Evolutionary conservation across 2,329 filamentous ascomycete species (phyloP).

Genomic region (Fusarium sulawesiense): DNA sequence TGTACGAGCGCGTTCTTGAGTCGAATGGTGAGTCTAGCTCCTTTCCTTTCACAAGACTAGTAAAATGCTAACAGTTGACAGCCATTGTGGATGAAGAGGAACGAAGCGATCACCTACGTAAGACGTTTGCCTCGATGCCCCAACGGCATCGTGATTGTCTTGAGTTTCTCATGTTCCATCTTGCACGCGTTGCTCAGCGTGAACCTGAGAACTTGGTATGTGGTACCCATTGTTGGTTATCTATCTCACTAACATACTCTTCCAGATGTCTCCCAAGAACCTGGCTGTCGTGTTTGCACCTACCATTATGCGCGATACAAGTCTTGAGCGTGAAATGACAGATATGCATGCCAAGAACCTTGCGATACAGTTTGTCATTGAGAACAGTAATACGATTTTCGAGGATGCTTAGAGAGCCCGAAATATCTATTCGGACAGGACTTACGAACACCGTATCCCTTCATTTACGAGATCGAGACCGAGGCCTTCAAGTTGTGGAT

Average conservation of each 20-base stretch:
- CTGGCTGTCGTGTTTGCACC: conserved; percentile 97
- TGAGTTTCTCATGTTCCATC: conserved; percentile 93
- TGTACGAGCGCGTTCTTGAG: conserved; percentile 90
- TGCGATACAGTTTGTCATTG: conserved; percentile 91
- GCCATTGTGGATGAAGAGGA: conserved; percentile 74
- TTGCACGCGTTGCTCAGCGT: conserved; percentile 84
- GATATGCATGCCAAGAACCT: conserved; percentile 95
- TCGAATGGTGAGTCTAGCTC: conserved; percentile 70
- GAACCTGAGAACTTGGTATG: conserved; percentile 86
- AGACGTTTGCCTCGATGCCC: conserved; percentile 82
- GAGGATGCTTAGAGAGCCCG: conserved; percentile 53
- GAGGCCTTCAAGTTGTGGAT: conserved; percentile 22
- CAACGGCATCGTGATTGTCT: conserved; percentile 87
- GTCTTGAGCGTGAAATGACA: conserved; percentile 92
- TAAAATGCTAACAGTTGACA: conserved; percentile 50
- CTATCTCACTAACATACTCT: conserved; percentile 23
- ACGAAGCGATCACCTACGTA: conserved; percentile 76
- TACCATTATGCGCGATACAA: conserved; percentile 93
- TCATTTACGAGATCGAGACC: conserved; percentile 9
- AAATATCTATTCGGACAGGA: conserved; percentile 18
- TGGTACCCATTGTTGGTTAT: conserved; percentile 20
- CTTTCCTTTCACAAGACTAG: not conserved
- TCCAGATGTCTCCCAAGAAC: conserved; percentile 93
- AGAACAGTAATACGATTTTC: conserved; percentile 88
- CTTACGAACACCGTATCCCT: conserved; percentile 14